Base-by-base conservation (phyloP, 768 basidiomycete species). In the Leucosporidium scottii region DNA sequence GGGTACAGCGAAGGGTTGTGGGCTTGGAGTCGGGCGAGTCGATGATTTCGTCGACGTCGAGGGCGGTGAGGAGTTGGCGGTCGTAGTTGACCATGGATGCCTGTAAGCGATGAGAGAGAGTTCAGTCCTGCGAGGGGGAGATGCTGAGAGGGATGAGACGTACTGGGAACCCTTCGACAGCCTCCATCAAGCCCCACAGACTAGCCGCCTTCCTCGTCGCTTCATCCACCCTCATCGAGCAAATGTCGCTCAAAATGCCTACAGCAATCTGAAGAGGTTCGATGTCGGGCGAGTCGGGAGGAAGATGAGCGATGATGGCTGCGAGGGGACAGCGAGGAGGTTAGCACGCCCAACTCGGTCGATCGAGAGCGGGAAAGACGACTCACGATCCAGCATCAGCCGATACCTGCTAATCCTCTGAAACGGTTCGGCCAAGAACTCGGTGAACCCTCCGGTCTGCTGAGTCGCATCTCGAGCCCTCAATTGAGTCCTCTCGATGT, bases 371-470 rank as follows among this genome's bases (percentile, higher is more conserved):
- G 51, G 28, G 23, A 28, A 34, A 28, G 1, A 31, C 50, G 25
- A 74, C 79, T 72, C 62, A 82, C 81, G 78, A 67, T 90, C 87
- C 78, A 94, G 91, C 72, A 98, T 83, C 30, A 98, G 82, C 1
- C 91, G 93, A 79, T 97, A 97, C 71, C 94, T 83, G 6, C 93
- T 93, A 78, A 91, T 86, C 65, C 86, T 86, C 90, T 93, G 73
- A 23, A 64, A 66, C 68, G 68, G 67, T 59, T 73, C 57, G 28
- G 70, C 63, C 30, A 61, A 30, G 55, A 34, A 64, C 20, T 66
- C 58, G 61, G 50, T 66, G 64, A 66, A 70, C 31, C 51, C 62
- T 28, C 75, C 93, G 84, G 63, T 97, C 81, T 54, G 90, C 92
- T 64, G 94, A 84, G 34, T 77, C 72, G 76, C 90, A 92, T 74